phyloP scores from a whole-genome alignment of 345 rosid genomes.

The Aquilaria malaccensis region DNA sequence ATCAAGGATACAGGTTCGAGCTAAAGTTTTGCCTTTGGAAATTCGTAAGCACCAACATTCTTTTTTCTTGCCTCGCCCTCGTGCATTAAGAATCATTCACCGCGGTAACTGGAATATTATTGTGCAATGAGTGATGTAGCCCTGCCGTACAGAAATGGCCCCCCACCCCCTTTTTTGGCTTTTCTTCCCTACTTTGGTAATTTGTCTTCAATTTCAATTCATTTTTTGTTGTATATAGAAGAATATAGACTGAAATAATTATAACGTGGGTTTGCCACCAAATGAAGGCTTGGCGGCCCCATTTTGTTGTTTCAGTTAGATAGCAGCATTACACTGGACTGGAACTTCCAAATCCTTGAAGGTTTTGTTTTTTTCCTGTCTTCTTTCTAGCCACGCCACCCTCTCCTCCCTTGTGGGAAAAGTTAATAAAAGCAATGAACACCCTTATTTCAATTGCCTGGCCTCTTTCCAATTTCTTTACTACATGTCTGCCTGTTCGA shows the following conservation, averaged over 20 bases:
- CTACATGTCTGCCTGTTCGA: too few relatives aligned
- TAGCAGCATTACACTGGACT: slow-evolving; percentile 9
- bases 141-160: slow-evolving; percentile 17
- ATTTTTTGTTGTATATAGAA: slow-evolving; percentile 33
- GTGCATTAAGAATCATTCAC: slow-evolving; percentile 8
- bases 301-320: slow-evolving; percentile 16
- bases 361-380: background rate
- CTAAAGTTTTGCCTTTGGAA: slow-evolving; percentile 21
- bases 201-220: slow-evolving; percentile 12
- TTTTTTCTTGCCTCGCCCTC: slow-evolving; percentile 10
- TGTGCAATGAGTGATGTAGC: slow-evolving; percentile 18
- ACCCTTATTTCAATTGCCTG: too few relatives aligned
- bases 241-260: slow-evolving; percentile 18
- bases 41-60: slow-evolving; percentile 8
- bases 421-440: too few relatives aligned
- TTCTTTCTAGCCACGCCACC: background rate
- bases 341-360: background rate
- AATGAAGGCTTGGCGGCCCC: slow-evolving; percentile 18
- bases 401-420: background rate
- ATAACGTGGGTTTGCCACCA: slow-evolving; percentile 21
- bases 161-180: background rate
- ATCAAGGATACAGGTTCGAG: slow-evolving; percentile 26
- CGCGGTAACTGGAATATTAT: slow-evolving; percentile 20
- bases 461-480: too few relatives aligned
- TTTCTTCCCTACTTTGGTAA: slow-evolving; percentile 1